A percentile compares a stretch with the other conserved stretches of the same genome.
These are phyloP conservation scores for Thymus quinquecostatus DNA, from an alignment of 257 asterid genomes.

Conservation along the genomic window DNA sequence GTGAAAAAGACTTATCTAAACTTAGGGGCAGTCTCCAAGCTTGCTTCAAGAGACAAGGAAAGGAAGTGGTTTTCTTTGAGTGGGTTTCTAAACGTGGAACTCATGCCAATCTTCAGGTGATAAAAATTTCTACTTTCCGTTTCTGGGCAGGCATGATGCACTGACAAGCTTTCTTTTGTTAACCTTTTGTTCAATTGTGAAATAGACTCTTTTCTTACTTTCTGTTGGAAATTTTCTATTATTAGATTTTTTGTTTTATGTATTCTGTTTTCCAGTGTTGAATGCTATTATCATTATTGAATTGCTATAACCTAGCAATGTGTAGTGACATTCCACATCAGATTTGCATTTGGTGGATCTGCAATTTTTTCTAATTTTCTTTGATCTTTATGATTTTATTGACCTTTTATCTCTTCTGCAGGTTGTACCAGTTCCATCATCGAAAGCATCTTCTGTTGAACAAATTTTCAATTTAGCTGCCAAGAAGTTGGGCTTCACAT, in stretches of 20 bases:
- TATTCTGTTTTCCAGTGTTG: constrained; percentile 21
- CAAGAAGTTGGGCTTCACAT: constrained; percentile 80
- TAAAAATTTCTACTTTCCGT: constrained; percentile 7
- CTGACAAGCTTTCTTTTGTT: constrained; percentile 17
- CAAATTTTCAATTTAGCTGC: constrained; percentile 88
- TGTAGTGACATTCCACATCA: constrained; percentile 28
- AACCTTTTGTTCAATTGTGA: constrained; percentile 23
- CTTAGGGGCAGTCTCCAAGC: constrained; percentile 71
- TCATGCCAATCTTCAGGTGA: constrained; percentile 97
- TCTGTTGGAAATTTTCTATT: background rate
- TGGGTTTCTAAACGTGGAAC: constrained; percentile 83
- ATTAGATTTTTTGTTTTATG: constrained; percentile 24
- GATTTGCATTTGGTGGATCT: constrained; percentile 22
- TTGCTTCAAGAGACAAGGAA: constrained; percentile 74
- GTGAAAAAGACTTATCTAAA: constrained; percentile 60
- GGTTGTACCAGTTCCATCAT: constrained; percentile 86
- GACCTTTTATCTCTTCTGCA: constrained; percentile 34
- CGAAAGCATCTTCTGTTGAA: constrained; percentile 67
- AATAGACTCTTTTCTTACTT: constrained; percentile 10
- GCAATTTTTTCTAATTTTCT: constrained; percentile 8
- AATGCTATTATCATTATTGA: constrained; percentile 17
- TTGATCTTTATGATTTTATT: constrained; percentile 27
- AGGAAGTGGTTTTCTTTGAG: constrained; percentile 84
- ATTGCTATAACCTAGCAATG: constrained; percentile 15
- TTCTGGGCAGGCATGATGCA: constrained; percentile 17